Evolutionary conservation across 768 basidiomycete species (phyloP), one percentile per base, ranked within the genome.

Genomic region (Agaricus bisporus): DNA sequence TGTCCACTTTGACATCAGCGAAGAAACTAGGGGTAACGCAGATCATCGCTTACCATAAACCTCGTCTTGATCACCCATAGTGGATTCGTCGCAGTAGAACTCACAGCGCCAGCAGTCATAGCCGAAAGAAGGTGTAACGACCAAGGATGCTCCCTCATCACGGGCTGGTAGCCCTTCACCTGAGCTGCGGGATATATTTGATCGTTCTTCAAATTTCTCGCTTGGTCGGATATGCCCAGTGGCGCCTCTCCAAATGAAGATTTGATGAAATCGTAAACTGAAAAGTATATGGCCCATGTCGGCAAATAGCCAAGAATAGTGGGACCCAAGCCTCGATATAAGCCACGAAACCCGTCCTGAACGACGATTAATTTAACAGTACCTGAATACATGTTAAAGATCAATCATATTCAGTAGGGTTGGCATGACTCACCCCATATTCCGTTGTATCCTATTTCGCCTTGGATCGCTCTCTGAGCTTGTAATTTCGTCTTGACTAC

Each of bases 31-130:
- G 12, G 25, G 48, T 43, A 37, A 39, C 15, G 12, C 20, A 18
- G 4, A 22, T 42, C 54, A 60, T 22, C 22, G 22, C 63, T 58
- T 62, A 95, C 95, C 97, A 98, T 98, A 73, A 98, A 98, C 26
- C 97, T 84, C 20, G 95, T 98, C 75, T 98, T 98, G 68, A 99
- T 94, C 39, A 99, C 93, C 97, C 97, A 99, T 6, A 99, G 69
- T 0, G 97, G 97, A 70, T 92, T 98, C 22, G 97, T 98, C 63
- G 86, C 86, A 49, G 92, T 82, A 5, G 97, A 97, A 63, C 95
- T 95, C 17, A 87, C 75, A 5, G 91, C 95, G 11, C 97, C 97
- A 1, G 95, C 97, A 41, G 82, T 77, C 95, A 99, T 98, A 5
- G 97, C 95, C 5, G 97, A 95, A 5, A 92, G 67, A 56, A 99